These are phyloP conservation scores for Leccinum boreale DNA, from an alignment of 768 basidiomycete genomes.

Conservation along the genomic window DNA sequence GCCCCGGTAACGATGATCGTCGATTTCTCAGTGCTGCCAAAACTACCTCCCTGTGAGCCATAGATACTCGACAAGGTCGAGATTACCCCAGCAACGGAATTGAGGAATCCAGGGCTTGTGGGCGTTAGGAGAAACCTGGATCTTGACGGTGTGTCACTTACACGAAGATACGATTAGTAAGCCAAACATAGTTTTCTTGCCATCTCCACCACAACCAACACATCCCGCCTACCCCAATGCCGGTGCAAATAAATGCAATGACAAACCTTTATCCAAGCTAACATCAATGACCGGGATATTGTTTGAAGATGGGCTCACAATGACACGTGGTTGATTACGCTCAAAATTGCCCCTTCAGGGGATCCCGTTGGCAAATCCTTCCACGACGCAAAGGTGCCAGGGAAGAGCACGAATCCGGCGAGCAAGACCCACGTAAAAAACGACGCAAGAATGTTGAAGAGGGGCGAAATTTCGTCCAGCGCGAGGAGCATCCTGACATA, in stretches of 20 bases:
- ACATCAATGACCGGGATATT: slow-evolving; percentile 2
- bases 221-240: slow-evolving; percentile 52
- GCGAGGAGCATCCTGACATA: slow-evolving; percentile 65
- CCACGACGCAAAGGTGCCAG: slow-evolving; percentile 56
- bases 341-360: slow-evolving; percentile 33
- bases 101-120: slow-evolving; percentile 52
- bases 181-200: slow-evolving; percentile 57
- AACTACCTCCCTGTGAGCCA: slow-evolving; percentile 45
- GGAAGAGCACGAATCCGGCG: slow-evolving; percentile 61
- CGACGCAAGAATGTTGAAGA: slow-evolving; percentile 48
- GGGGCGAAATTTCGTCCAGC: slow-evolving; percentile 49
- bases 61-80: slow-evolving; percentile 52
- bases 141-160: slow-evolving; percentile 26
- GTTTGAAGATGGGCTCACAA: slow-evolving; percentile 35
- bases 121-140: neutral
- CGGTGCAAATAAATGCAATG: slow-evolving; percentile 53
- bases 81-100: slow-evolving; percentile 54
- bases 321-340: slow-evolving; percentile 40
- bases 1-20: slow-evolving; percentile 47
- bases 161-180: slow-evolving; percentile 55
- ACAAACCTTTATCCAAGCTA: slow-evolving; percentile 38
- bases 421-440: slow-evolving; percentile 65
- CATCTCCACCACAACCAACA: slow-evolving; percentile 59
- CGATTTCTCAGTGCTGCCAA: slow-evolving; percentile 40
- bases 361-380: slow-evolving; percentile 21